Percentiles rank a stretch among this genome's conserved stretches.
These are phyloP conservation scores for Kwoniella europaea DNA, from an alignment of 768 basidiomycete genomes.

Conservation along the genomic window DNA sequence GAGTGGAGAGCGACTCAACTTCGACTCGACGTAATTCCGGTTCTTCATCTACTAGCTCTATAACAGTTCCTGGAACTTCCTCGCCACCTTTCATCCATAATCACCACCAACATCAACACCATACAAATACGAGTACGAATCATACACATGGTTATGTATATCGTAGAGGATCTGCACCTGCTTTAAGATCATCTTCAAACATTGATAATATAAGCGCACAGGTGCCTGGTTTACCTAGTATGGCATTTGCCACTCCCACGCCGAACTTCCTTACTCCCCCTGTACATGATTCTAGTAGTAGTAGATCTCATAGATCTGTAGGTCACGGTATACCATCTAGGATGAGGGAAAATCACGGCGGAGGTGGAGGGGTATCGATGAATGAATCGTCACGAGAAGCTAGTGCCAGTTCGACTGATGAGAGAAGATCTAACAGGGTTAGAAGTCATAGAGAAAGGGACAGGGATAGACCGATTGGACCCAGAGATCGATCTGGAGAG, in stretches of 20 bases:
- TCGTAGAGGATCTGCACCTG: conserved; percentile 21
- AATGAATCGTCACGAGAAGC: conserved; percentile 6
- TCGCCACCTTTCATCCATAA: conserved; percentile 14
- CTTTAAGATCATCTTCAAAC: background rate
- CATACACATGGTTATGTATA: conserved; percentile 1
- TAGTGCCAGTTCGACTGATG: conserved; percentile 21
- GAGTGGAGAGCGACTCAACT: conserved; percentile 26
- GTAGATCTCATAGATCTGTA: background rate
- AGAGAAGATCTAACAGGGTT: background rate
- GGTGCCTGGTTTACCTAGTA: conserved; percentile 21
- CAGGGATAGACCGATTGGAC: conserved; percentile 21
- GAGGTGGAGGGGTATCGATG: background rate
- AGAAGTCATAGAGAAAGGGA: background rate
- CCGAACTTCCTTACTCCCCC: conserved; percentile 28
- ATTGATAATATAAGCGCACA: background rate
- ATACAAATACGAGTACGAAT: background rate
- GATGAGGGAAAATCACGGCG: background rate
- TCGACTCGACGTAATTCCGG: conserved; percentile 39
- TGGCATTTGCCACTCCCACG: conserved; percentile 17
- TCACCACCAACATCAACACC: conserved; percentile 2
- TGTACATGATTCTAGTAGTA: background rate
- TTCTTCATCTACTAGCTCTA: conserved; percentile 31
- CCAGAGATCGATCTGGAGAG: background rate
- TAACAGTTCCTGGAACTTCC: conserved; percentile 33
- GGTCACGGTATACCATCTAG: conserved; percentile 7